phyloP scores from a whole-genome alignment of 75 land plant species.

The Gnetum montanum region DNA sequence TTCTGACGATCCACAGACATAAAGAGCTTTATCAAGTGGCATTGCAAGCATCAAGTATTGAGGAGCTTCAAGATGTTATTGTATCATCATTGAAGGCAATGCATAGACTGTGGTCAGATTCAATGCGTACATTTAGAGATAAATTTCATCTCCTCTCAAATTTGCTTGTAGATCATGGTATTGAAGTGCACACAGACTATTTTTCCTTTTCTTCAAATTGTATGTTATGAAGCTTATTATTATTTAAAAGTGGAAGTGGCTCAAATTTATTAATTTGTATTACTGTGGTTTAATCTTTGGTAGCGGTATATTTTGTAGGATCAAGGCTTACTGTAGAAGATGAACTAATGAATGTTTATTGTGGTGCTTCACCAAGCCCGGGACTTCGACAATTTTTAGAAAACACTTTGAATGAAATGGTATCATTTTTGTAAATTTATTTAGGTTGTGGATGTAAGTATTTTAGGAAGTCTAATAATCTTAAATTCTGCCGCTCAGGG shows the following conservation, averaged over 20 bases:
- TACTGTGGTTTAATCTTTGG: background rate
- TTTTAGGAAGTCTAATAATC: background rate
- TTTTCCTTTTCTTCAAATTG: too few relatives aligned
- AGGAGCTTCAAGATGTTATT: conserved; percentile 69
- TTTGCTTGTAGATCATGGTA: conserved; percentile 85
- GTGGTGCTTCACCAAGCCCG: conserved; percentile 87
- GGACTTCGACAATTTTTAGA: conserved; percentile 91
- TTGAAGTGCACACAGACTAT: background rate
- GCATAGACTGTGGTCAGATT: conserved; percentile 88
- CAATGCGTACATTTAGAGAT: conserved; percentile 59
- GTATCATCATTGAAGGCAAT: conserved; percentile 57
- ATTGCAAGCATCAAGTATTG: conserved; percentile 88
- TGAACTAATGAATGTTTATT: conserved; percentile 71
- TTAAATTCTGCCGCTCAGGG: too few relatives aligned
- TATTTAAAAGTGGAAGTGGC: too few relatives aligned
- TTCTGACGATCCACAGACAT: too few relatives aligned
- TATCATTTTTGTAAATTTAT: conserved; percentile 16
- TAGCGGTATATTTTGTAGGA: conserved; percentile 25
- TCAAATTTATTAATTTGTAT: too few relatives aligned
- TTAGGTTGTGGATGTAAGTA: background rate
- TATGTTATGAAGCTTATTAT: too few relatives aligned
- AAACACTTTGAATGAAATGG: conserved; percentile 83
- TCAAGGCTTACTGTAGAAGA: conserved; percentile 61
- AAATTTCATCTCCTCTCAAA: conserved; percentile 62
- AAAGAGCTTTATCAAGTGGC: conserved; percentile 95